These are phyloP conservation scores for Theileria orientalis DNA, from an alignment of 169 alveolate species.

Conservation along the genomic window DNA sequence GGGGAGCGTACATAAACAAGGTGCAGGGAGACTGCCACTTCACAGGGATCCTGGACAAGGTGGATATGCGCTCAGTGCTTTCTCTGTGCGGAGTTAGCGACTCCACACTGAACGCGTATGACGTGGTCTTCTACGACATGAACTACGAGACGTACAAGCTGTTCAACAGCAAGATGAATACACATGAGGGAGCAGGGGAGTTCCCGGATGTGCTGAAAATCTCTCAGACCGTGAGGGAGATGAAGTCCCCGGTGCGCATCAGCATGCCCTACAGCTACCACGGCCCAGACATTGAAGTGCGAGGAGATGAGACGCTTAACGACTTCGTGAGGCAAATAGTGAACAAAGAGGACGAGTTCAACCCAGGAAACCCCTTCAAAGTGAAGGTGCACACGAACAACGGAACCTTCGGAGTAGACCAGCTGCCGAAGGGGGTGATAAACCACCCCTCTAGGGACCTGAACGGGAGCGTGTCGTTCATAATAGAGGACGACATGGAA, in stretches of 20 bases:
- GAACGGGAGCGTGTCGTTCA: slow-evolving; percentile 45
- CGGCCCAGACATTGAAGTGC: slow-evolving; percentile 44
- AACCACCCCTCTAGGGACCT: slow-evolving; percentile 52
- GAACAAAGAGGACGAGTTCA: slow-evolving; percentile 31
- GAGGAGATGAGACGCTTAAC: slow-evolving; percentile 40
- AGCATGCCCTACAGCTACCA: slow-evolving; percentile 57
- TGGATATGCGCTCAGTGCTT: slow-evolving; percentile 22
- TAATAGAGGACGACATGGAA: slow-evolving; percentile 36
- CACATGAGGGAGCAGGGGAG: neutral
- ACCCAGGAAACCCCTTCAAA: slow-evolving; percentile 57
- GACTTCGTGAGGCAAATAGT: slow-evolving; percentile 54
- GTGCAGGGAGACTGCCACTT: slow-evolving; percentile 62
- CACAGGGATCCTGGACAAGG: slow-evolving; percentile 13
- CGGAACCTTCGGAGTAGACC: slow-evolving; percentile 19
- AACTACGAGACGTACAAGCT: slow-evolving; percentile 8
- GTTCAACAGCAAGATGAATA: neutral
- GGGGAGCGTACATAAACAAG: slow-evolving; percentile 59
- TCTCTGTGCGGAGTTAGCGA: slow-evolving; percentile 63
- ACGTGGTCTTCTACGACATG: slow-evolving; percentile 39
- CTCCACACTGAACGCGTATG: slow-evolving; percentile 20
- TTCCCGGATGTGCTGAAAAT: slow-evolving; percentile 6
- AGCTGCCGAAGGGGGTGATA: slow-evolving; percentile 33
- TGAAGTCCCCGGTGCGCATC: slow-evolving; percentile 30
- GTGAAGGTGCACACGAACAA: slow-evolving; percentile 39
- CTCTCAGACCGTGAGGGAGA: slow-evolving; percentile 7